These are phyloP conservation scores for Podaxis sp. DNA, from an alignment of 768 basidiomycete genomes.

Conservation along the genomic window DNA sequence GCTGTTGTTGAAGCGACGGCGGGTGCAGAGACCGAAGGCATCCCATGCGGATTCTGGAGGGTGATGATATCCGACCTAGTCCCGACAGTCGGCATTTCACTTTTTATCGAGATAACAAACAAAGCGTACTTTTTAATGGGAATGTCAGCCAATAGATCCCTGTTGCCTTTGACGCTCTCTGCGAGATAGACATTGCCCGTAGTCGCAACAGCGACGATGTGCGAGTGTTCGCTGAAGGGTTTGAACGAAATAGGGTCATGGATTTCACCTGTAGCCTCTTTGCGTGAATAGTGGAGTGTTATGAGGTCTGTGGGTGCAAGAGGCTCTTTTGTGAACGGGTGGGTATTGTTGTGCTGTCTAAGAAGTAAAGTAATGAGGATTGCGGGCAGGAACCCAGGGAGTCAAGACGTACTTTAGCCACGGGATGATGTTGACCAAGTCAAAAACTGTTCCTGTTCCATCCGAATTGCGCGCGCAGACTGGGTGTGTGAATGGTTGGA, in stretches of 20 bases:
- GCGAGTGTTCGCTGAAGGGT: slow-evolving; percentile 93
- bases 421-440: slow-evolving; percentile 89
- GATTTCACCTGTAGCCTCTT: slow-evolving; percentile 78
- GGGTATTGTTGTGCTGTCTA: slow-evolving; percentile 80
- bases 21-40: slow-evolving; percentile 56
- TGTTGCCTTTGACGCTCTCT: slow-evolving; percentile 84
- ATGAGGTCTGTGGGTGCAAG: slow-evolving; percentile 75
- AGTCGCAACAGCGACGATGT: slow-evolving; percentile 86
- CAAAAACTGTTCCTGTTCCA: slow-evolving; percentile 81
- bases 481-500: slow-evolving; percentile 87
- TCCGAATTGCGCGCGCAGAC: slow-evolving; percentile 85
- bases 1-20: slow-evolving; percentile 22
- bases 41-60: slow-evolving; percentile 86
- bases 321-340: slow-evolving; percentile 75
- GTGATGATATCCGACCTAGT: slow-evolving; percentile 86
- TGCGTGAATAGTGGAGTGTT: slow-evolving; percentile 78
- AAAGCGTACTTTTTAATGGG: slow-evolving; percentile 74
- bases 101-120: slow-evolving; percentile 2
- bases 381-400: not conserved
- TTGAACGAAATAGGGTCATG: slow-evolving; percentile 99
- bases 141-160: slow-evolving; percentile 83
- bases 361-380: slow-evolving; percentile 16
- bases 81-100: slow-evolving; percentile 11
- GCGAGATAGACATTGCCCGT: slow-evolving; percentile 94
- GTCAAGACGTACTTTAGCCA: slow-evolving; percentile 77